phyloP scores from a whole-genome alignment of 108 stramenopile genomes.

The Nannochloropsis gaditana region DNA sequence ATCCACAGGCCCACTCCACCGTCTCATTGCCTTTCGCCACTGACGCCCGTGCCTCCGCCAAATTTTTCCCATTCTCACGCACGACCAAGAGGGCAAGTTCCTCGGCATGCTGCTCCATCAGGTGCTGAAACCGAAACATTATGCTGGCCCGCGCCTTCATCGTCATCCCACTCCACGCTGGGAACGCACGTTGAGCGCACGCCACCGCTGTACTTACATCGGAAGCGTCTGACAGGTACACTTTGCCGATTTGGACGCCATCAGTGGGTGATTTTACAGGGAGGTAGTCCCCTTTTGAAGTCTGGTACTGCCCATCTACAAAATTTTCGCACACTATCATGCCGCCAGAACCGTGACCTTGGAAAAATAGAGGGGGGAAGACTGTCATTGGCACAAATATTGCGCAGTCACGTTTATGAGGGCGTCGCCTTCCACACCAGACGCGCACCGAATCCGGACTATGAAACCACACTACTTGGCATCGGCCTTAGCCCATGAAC shows the following conservation, averaged over 20 bases:
- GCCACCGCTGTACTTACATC: conserved; percentile 73
- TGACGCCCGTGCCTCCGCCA: conserved; percentile 67
- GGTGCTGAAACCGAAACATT: conserved; percentile 83
- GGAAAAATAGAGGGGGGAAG: too few species aligned
- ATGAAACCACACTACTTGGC: too few species aligned
- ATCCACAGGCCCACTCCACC: conserved; percentile 88
- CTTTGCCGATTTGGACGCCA: conserved; percentile 38
- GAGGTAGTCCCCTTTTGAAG: conserved; percentile 29
- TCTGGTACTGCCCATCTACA: conserved; percentile 41
- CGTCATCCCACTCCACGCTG: conserved; percentile 58
- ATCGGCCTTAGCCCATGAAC: too few species aligned
- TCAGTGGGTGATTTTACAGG: conserved; percentile 48
- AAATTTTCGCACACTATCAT: conserved; percentile 46
- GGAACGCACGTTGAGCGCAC: conserved; percentile 69
- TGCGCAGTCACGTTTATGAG: too few species aligned
- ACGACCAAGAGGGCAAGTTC: conserved; percentile 82
- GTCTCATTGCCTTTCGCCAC: conserved; percentile 92
- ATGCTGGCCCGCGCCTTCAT: conserved; percentile 67
- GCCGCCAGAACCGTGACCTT: background rate
- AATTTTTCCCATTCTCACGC: conserved; percentile 90
- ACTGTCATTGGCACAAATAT: too few species aligned
- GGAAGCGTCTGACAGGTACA: conserved; percentile 25
- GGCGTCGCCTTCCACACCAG: too few species aligned
- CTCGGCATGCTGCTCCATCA: conserved; percentile 66
- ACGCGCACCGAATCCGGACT: too few species aligned